Conservation (phyloP, 2,329 filamentous ascomycete genomes). For the Fusarium sp. region DNA sequence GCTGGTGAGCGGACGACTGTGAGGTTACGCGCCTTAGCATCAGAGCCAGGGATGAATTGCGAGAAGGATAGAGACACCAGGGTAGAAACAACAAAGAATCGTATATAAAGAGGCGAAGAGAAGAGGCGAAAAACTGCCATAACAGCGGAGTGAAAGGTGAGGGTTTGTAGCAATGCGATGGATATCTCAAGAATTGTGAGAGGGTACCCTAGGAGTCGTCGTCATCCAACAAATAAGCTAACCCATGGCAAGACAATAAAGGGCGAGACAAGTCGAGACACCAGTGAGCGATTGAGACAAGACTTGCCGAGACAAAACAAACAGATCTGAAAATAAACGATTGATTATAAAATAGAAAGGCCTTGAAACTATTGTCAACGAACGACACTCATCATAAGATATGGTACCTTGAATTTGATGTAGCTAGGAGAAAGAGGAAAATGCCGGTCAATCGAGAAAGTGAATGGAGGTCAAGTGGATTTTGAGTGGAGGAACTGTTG, state of each 20-base stretch:
- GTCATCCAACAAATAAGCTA: conserved; percentile 40
- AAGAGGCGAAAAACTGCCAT: conserved; percentile 29
- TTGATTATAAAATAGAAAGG: conserved; percentile 1
- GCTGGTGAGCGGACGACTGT: conserved; percentile 72
- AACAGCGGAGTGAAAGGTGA: conserved; percentile 7
- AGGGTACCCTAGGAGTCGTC: conserved; percentile 35
- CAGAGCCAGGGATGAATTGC: conserved; percentile 51
- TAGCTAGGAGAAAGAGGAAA: conserved; percentile 25
- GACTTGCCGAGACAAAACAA: conserved; percentile 20
- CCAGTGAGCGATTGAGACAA: conserved; percentile 21
- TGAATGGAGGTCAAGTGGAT: neutral
- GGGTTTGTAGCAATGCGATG: conserved; percentile 1
- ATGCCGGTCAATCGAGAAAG: neutral
- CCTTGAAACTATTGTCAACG: conserved; percentile 21
- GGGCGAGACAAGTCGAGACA: conserved; percentile 21
- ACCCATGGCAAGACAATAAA: conserved; percentile 28
- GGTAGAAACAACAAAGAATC: conserved; percentile 32
- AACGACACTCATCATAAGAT: conserved; percentile 23
- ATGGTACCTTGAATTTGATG: conserved; percentile 22
- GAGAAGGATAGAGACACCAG: conserved; percentile 42
- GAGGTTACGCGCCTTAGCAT: conserved; percentile 54
- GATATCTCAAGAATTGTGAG: conserved; percentile 28
- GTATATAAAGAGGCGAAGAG: conserved; percentile 16
- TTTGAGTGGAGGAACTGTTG: conserved; percentile 21
- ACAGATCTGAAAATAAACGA: conserved; percentile 7